Evolutionary conservation across 805 yeast genomes (phyloP), one percentile per base, ranked within the genome.

Genomic region (Saturnispora hagleri): DNA sequence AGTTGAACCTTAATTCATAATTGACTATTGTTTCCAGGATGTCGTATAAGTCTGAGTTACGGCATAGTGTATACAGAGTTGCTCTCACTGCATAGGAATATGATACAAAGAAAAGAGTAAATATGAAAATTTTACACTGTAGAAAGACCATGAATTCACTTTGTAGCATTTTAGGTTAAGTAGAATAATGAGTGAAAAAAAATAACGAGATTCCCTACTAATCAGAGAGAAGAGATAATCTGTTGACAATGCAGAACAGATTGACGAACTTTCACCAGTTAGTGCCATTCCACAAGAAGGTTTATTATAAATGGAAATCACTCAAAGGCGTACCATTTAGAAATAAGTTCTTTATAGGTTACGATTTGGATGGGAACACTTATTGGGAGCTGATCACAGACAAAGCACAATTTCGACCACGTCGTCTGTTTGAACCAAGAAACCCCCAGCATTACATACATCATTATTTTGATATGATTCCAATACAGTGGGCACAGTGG

Each of bases 401-500:
- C 54, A 61, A 63, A 10, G 22, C 28, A 13, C 47, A 52, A 15
- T 69, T 66, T 26, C 65, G 82, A 53, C 72, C 82, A 53, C 69
- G 95, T 47, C 66, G 95, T 44, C 79, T 84, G 50, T 74, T 82
- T 51, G 81, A 82, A 52, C 86, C 88, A 12, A 63, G 67, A 41
- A 65, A 69, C 38, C 70, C 72, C 43, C 71, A 73, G 51, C 62
- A 72, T 4, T 77, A 75, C 60, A 72, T 77, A 44, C 78, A 76
- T 6, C 85, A 82, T 55, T 82, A 83, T 56, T 80, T 79, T 57
- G 64, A 72, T 6, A 77, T 80, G 17, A 79, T 75, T 3, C 81
- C 81, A 17, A 79, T 89, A 15, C 88, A 81, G 60, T 87, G 96
- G 95, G 70, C 77, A 38, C 90, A 84, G 62, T 87, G 96, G 95